Conservation (phyloP, 495 filamentous ascomycete species). For the Xylaria scruposa region DNA sequence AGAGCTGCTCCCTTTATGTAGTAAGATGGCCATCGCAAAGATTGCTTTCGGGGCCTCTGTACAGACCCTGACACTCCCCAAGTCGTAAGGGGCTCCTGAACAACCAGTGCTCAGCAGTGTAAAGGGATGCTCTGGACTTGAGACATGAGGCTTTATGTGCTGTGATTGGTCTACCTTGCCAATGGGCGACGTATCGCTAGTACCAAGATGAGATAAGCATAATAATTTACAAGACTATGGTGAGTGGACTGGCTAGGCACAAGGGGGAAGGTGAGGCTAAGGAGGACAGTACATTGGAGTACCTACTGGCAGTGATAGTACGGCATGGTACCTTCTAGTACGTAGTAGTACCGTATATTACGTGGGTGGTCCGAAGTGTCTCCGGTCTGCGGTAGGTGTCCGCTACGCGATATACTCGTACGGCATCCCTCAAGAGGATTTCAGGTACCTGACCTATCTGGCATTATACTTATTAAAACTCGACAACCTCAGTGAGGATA, state of each 20-base stretch:
- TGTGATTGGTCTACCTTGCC: not conserved
- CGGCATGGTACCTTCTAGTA: no score
- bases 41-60: no score
- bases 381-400: not conserved
- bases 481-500: no score
- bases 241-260: slow-evolving; percentile 5
- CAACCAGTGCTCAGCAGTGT: not conserved
- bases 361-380: not conserved
- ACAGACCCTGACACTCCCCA: no score
- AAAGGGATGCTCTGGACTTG: not conserved
- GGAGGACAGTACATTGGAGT: not conserved
- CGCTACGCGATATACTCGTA: not conserved
- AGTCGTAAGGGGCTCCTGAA: not conserved
- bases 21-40: no score
- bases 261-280: not conserved
- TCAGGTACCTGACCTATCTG: no score
- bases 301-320: no score
- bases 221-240: slow-evolving; percentile 10
- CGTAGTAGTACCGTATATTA: not conserved
- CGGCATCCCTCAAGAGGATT: no score
- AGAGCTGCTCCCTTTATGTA: no score
- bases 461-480: no score
- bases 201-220: slow-evolving; percentile 24
- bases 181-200: slow-evolving; percentile 1
- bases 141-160: not conserved